Base-by-base conservation (phyloP, 495 filamentous ascomycete genomes). In the Clohesyomyces aquaticus region DNA sequence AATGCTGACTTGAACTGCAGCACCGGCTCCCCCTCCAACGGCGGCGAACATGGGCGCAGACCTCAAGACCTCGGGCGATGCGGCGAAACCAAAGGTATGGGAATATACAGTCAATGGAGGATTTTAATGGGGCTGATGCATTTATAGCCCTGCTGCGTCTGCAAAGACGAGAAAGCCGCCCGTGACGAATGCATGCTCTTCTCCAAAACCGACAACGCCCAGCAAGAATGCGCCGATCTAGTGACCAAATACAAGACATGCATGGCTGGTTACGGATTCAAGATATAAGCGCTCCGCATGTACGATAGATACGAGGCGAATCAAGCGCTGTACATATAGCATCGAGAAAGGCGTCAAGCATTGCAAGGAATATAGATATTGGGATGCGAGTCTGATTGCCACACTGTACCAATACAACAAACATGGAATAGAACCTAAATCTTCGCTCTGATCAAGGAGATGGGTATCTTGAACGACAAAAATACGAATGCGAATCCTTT, bases 151-250 rank as follows among this genome's bases (percentile, higher is more conserved):
- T 96, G 92, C 84, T 96, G 93, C 76, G 94, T 98, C 21, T 98
- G 94, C 85, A 96, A 93, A 72, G 83, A 91, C 47, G 94, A 98
- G 76, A 98, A 98, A 75, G 82, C 89, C 60, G 77, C 80, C 62
- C 91, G 94, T 62, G 94, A 98, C 76, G 94, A 98, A 78, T 98
- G 94, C 81, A 97, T 98, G 93, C 88, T 98, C 18, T 96, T 98
- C 78, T 92, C 88, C 58, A 91, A 84, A 64, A 79, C 85, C 64
- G 83, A 85, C 59, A 85, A 95, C 71, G 88, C 92, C 27, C 82
- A 90, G 70, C 73, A 81, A 67, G 91, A 93, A 64, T 98, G 94
- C 80, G 79, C 86, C 74, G 81, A 87, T 14, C 84, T 87, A 57
- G 89, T 98, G 65, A 86, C 91, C 14, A 83, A 87, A 69, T 98